phyloP scores from a whole-genome alignment of 129 eudicot genomes.

The Rutidosis leptorrhynchoides region DNA sequence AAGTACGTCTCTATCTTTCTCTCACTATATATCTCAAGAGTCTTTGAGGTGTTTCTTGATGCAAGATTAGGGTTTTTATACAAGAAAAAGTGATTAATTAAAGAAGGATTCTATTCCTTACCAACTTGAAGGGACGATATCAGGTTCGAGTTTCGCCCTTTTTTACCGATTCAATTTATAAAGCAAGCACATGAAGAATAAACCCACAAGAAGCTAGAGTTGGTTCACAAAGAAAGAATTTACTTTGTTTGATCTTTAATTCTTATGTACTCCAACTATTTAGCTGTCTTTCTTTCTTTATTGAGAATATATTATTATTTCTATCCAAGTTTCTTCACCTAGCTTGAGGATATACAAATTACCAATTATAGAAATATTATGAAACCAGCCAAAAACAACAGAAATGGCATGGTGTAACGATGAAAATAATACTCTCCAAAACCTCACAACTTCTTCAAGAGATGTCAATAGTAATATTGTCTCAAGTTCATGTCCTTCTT shows the following conservation, averaged over 20 bases:
- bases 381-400: conserved; percentile 27
- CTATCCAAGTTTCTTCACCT: conserved; percentile 29
- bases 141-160: conserved; percentile 26
- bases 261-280: conserved; percentile 29
- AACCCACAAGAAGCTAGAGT: conserved; percentile 33
- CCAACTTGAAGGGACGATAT: conserved; percentile 28
- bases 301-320: conserved; percentile 18
- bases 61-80: conserved; percentile 22
- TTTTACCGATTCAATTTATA: conserved; percentile 9
- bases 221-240: conserved; percentile 32
- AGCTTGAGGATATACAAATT: conserved; percentile 38
- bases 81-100: conserved; percentile 10
- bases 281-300: conserved; percentile 27
- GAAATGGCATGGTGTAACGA: conserved; percentile 61
- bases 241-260: conserved; percentile 28
- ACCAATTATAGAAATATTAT: conserved; percentile 38
- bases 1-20: conserved; percentile 32
- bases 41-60: conserved; percentile 34
- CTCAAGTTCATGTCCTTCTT: conserved; percentile 69
- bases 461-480: conserved; percentile 14
- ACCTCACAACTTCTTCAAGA: conserved; percentile 36
- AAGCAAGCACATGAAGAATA: conserved; percentile 20
- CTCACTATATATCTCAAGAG: conserved; percentile 29
- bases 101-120: conserved; percentile 40
- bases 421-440: conserved; percentile 40